phyloP scores from a whole-genome alignment of 768 basidiomycete species.

The Boletus reticuloceps region DNA sequence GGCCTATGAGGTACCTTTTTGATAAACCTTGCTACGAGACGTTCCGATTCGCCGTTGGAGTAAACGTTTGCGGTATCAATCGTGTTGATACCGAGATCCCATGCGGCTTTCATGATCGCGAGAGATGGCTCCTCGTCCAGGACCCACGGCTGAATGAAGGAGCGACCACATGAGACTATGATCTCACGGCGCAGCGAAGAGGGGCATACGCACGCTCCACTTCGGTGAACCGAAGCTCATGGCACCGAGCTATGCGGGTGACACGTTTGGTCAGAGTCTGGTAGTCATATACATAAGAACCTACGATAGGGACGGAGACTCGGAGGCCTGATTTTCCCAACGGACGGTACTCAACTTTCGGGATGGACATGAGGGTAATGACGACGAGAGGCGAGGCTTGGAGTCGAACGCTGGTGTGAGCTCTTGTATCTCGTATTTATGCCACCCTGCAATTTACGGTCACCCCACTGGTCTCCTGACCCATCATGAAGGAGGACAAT shows the following conservation, averaged over 20 bases:
- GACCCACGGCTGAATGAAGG: constrained; percentile 20
- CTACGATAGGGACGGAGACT: constrained; percentile 35
- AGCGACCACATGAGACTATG: background rate
- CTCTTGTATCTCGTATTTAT: background rate
- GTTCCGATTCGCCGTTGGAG: constrained; percentile 35
- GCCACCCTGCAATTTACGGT: background rate
- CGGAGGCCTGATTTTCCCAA: constrained; percentile 29
- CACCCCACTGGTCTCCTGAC: background rate
- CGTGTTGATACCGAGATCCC: constrained; percentile 39
- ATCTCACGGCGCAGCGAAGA: background rate
- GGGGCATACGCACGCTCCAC: constrained; percentile 23
- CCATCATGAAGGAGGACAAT: background rate
- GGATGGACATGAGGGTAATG: background rate
- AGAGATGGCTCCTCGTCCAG: constrained; percentile 29
- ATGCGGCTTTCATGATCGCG: constrained; percentile 38
- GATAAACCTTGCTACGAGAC: constrained; percentile 36
- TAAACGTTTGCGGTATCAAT: constrained; percentile 39
- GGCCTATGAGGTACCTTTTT: constrained; percentile 24
- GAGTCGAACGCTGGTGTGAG: background rate
- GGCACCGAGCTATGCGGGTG: constrained; percentile 19
- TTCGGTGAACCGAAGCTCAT: constrained; percentile 29
- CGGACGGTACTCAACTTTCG: constrained; percentile 20
- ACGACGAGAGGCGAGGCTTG: too few relatives aligned
- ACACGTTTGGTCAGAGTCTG: background rate
- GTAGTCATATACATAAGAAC: background rate